Conservation (phyloP, 306 rosid species). For the Cucurbita maxima region DNA sequence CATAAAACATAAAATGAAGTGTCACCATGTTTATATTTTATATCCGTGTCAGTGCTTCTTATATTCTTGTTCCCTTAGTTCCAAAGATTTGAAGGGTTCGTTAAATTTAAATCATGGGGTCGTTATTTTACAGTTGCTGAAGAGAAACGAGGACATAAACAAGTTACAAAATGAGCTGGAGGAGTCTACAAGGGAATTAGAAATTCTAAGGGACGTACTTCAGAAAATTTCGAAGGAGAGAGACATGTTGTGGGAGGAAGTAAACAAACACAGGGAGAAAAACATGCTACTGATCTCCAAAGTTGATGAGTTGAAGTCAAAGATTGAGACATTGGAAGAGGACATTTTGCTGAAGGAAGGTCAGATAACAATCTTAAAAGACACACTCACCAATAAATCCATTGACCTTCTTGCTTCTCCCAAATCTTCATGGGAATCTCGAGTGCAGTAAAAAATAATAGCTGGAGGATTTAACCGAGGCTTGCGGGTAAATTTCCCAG, state of each 20-base stretch:
- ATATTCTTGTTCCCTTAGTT: not conserved
- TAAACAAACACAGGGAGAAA: slow-evolving; percentile 63
- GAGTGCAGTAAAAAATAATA: slow-evolving; percentile 13
- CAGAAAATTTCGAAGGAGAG: slow-evolving; percentile 70
- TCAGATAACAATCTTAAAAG: slow-evolving; percentile 76
- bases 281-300: slow-evolving; percentile 59
- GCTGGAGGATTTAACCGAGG: not conserved
- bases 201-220: slow-evolving; percentile 33
- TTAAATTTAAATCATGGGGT: not conserved
- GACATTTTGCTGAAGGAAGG: slow-evolving; percentile 76
- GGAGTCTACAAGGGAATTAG: slow-evolving; percentile 45
- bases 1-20: not conserved
- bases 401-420: slow-evolving; percentile 58
- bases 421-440: slow-evolving; percentile 41
- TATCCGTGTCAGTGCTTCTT: not conserved
- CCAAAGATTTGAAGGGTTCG: not conserved
- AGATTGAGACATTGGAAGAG: slow-evolving; percentile 60
- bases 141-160: slow-evolving; percentile 55
- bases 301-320: slow-evolving; percentile 33
- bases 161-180: slow-evolving; percentile 42
- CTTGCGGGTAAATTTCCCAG: not conserved
- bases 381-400: slow-evolving; percentile 40
- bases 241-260: slow-evolving; percentile 64
- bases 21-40: not conserved
- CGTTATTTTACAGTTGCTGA: slow-evolving; percentile 35